Base-by-base conservation (phyloP, 345 rosid genomes). In the Cardamine chenopodiifolia region DNA sequence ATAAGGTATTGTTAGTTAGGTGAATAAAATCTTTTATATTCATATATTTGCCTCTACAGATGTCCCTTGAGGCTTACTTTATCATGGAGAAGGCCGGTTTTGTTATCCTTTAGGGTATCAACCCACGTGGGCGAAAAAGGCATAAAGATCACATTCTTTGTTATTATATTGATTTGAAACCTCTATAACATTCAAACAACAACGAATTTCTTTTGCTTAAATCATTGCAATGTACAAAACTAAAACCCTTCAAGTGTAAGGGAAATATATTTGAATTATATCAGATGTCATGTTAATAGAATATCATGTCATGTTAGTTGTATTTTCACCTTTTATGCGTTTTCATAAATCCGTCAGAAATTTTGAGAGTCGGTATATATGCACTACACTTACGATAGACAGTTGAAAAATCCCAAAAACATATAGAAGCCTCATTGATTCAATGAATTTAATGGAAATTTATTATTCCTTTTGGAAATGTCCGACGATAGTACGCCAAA, bases 31-130 rank as follows among this genome's bases (percentile, higher is more conserved):
- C 62, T 64, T 55, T 63, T 37, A 44, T 70, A 62, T 62, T 60
- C 69, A 60, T 57, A 31, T 61, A 68, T 68, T 56, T 70, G 75
- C 13, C 80, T 62, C 58, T 44, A 55, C 55, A 76, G 75, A 71
- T 70, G 72, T 64, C 80, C 58, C 80, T 77, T 71, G 55, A 56
- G 76, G 15, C 40, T 64, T 70, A 71, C 80, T 77, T 77, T 64
- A 77, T 31, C 28, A 64, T 29, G 34, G 34, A 12, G 26, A 70
- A 63, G 76, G 67, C 65, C 66, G 34, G 52, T 64, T 56, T 70
- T 13, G 72, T 77, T 56, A 45, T 35, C 71, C 76, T 77, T 77
- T 77, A 45, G 26, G 80, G 72, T 70, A 77, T 70, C 80, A 77
- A 45, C 80, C 80, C 80, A 70, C 60, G 72, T 77, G 80, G 58